phyloP scores from a whole-genome alignment of 805 yeast species.

The Candida manassasensis region DNA sequence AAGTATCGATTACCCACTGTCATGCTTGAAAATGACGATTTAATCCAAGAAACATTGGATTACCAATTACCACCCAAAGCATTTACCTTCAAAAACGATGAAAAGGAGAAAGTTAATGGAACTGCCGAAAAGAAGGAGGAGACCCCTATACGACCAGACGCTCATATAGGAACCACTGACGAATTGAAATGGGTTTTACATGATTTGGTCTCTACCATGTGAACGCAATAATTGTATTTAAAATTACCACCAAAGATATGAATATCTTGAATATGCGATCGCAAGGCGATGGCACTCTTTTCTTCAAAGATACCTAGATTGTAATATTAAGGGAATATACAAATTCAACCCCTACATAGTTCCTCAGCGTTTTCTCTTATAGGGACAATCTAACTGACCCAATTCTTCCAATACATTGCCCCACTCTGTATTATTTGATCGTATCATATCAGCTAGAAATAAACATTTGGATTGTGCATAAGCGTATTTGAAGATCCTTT shows the following conservation, averaged over 20 bases:
- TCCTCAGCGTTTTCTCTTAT: constrained; percentile 10
- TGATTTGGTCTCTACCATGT: constrained; percentile 50
- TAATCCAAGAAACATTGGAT: constrained; percentile 18
- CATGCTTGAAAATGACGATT: constrained; percentile 54
- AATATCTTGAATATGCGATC: neutral
- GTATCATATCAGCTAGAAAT: constrained; percentile 1
- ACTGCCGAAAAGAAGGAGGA: constrained; percentile 5
- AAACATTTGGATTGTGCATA: constrained; percentile 3
- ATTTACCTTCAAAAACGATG: constrained; percentile 1
- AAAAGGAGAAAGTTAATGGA: constrained; percentile 3
- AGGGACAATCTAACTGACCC: constrained; percentile 10
- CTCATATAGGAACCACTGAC: constrained; percentile 54
- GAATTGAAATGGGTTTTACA: constrained; percentile 70
- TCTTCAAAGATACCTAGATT: neutral
- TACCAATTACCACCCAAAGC: constrained; percentile 28
- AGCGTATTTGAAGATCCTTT: neutral
- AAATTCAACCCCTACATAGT: constrained; percentile 1
- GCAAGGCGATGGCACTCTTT: constrained; percentile 2
- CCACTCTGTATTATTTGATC: neutral
- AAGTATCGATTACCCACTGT: constrained; percentile 44
- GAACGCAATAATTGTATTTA: constrained; percentile 3
- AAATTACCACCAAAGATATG: neutral
- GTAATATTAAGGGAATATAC: constrained; percentile 7
- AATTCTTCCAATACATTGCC: constrained; percentile 4
- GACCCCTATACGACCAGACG: constrained; percentile 13